Base-by-base conservation (phyloP, 2,329 filamentous ascomycete genomes). In the Capronia americana region DNA sequence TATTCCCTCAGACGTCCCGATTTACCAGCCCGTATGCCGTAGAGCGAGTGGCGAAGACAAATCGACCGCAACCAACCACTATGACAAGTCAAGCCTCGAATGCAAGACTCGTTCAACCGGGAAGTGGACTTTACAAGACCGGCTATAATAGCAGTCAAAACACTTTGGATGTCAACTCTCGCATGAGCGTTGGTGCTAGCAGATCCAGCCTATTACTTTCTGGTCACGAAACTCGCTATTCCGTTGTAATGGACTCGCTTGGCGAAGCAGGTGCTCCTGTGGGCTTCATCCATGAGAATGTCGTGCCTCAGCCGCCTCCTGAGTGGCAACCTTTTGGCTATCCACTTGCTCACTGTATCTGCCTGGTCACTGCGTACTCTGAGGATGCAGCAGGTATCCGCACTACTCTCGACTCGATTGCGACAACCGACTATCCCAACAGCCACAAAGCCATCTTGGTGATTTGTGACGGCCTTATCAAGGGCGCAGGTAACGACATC, bases 311-410 rank as follows among this genome's bases (percentile, higher is more conserved):
- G 76, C 95, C 95, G 44, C 95, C 95, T 8, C 89, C 93, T 2
- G 95, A 99, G 78, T 99, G 93, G 90, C 93, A 97, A 81, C 95
- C 95, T 0, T 98, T 96, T 76, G 95, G 94, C 0, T 99, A 92
- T 77, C 95, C 96, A 14, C 83, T 99, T 71, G 95, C 93, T 55
- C 95, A 99, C 79, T 86, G 92, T 0, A 93, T 99, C 76, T 98
- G 94, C 78, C 81, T 99, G 71, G 93, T 99, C 58, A 99, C 96
- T 28, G 93, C 93, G 20, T 99, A 99, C 78, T 99, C 95, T 0
- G 95, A 99, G 82, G 95, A 95, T 71, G 92, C 90, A 70, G 90
- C 96, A 67, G 95, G 94, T 75, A 87, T 99, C 63, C 90, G 95
- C 56, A 97, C 93, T 0, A 99, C 95, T 0, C 83, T 99, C 30